phyloP scores from a whole-genome alignment of 192 early-diverging fungal species.

The Haplosporangium gracile region DNA sequence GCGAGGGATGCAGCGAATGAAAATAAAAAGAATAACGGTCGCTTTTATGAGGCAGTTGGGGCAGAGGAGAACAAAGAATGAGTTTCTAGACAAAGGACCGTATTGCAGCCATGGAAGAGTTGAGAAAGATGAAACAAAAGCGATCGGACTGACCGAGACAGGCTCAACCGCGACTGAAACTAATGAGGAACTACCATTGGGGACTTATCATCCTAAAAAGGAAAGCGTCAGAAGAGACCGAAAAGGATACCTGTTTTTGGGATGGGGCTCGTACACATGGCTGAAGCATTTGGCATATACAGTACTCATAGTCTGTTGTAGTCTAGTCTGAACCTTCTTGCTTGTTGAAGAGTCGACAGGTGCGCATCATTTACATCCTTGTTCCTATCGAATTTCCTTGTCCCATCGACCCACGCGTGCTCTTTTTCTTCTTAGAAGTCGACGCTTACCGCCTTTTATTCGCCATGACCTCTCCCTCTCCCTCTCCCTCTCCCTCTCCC shows the following conservation, averaged over 20 bases:
- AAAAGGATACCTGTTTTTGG: too few species aligned
- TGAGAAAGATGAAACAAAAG: neutral
- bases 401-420: neutral
- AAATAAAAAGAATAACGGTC: neutral
- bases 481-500: too few species aligned
- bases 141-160: conserved; percentile 1
- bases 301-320: too few species aligned
- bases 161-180: neutral
- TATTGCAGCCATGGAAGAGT: neutral
- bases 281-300: too few species aligned
- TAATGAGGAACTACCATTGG: neutral
- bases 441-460: neutral
- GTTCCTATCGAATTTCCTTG: too few species aligned
- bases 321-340: too few species aligned
- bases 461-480: neutral
- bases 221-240: neutral
- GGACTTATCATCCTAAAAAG: neutral
- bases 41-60: neutral
- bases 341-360: too few species aligned
- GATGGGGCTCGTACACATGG: too few species aligned
- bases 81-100: neutral
- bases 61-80: conserved; percentile 2
- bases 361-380: too few species aligned
- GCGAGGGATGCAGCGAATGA: neutral
- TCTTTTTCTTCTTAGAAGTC: neutral